Conservation (phyloP, 2,329 filamentous ascomycete species). For the Fusarium sp. region DNA sequence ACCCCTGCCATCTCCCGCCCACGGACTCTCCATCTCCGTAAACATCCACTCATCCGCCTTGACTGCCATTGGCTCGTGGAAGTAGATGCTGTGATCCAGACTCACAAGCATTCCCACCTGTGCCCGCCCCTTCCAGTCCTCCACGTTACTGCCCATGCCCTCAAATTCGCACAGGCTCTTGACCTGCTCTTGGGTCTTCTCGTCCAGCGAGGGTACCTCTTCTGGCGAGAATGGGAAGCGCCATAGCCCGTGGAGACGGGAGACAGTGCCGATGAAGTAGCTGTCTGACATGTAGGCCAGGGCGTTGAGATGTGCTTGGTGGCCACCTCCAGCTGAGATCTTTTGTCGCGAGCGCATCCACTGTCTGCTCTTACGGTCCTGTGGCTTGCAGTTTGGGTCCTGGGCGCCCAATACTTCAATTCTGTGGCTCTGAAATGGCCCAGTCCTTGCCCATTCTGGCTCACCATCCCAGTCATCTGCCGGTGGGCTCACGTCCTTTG, state of each 20-base stretch:
- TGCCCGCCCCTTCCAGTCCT: slow-evolving; percentile 62
- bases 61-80: slow-evolving; percentile 68
- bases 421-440: slow-evolving; percentile 59
- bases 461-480: slow-evolving; percentile 55
- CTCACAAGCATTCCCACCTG: slow-evolving; percentile 86
- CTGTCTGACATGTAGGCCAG: slow-evolving; percentile 93
- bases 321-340: slow-evolving; percentile 78
- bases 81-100: slow-evolving; percentile 79
- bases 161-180: slow-evolving; percentile 54
- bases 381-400: slow-evolving; percentile 60
- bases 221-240: slow-evolving; percentile 69
- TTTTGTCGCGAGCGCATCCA: slow-evolving; percentile 80
- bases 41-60: slow-evolving; percentile 81
- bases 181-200: slow-evolving; percentile 51
- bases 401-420: slow-evolving; percentile 52
- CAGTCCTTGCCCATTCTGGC: slow-evolving; percentile 60
- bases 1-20: slow-evolving; percentile 80
- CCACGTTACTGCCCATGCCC: slow-evolving; percentile 51
- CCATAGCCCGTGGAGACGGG: slow-evolving; percentile 83
- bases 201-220: slow-evolving; percentile 62
- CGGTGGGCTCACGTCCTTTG: slow-evolving; percentile 53
- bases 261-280: slow-evolving; percentile 91
- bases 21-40: slow-evolving; percentile 81
- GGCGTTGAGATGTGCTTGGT: slow-evolving; percentile 84
- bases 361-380: slow-evolving; percentile 74